phyloP scores from a whole-genome alignment of 2,329 filamentous ascomycete genomes.

The Epichloe uncinata region DNA sequence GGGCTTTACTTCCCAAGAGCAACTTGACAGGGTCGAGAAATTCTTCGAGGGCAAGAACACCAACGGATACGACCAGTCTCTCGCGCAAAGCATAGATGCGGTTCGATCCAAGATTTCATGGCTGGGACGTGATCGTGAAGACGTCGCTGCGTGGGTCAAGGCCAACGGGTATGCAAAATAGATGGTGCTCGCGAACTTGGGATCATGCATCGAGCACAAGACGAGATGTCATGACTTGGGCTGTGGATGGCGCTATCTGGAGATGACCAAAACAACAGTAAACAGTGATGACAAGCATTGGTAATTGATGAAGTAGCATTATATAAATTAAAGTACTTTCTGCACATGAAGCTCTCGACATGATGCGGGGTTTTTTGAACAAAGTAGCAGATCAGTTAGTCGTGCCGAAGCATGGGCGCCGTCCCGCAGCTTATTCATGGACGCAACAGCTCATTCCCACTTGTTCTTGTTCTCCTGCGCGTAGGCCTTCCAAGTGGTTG shows the following conservation, averaged over 20 bases:
- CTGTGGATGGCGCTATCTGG: too few species aligned
- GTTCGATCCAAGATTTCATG: conserved; percentile 58
- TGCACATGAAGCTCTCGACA: too few species aligned
- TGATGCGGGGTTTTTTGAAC: too few species aligned
- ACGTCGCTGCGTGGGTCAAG: conserved; percentile 14
- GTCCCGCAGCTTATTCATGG: too few species aligned
- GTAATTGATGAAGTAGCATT: too few species aligned
- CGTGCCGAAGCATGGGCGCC: too few species aligned
- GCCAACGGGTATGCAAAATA: conserved; percentile 11
- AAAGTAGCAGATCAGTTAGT: too few species aligned
- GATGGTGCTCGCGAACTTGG: neutral
- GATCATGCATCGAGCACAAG: neutral
- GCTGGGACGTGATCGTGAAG: conserved; percentile 13
- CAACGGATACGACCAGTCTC: conserved; percentile 70
- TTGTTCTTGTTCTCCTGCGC: conserved; percentile 18
- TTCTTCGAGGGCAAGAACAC: conserved; percentile 79
- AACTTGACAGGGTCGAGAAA: conserved; percentile 59
- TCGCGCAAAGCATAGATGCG: conserved; percentile 80
- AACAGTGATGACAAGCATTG: too few species aligned
- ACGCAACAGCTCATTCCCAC: conserved; percentile 10
- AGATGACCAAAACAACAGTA: neutral
- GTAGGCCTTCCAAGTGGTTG: conserved; percentile 25
- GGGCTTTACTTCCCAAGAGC: conserved; percentile 64
- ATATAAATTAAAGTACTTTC: too few species aligned
- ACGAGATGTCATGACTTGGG: too few species aligned